Conservation (phyloP, 2,329 filamentous ascomycete genomes). For the Colletotrichum siamense region DNA sequence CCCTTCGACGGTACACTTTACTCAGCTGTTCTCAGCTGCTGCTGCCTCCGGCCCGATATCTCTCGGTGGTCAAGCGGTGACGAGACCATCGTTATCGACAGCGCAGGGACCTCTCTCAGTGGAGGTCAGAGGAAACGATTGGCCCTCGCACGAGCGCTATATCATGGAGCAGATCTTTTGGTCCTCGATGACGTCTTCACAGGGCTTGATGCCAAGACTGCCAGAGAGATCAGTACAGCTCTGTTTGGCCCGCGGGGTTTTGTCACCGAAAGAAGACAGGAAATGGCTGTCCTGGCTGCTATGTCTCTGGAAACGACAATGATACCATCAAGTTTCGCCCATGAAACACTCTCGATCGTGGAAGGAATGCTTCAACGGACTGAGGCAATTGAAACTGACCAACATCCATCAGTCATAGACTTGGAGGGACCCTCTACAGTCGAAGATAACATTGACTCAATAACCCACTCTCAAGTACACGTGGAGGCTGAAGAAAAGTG, state of each 20-base stretch:
- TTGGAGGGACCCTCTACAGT: background rate
- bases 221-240: background rate
- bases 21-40: background rate
- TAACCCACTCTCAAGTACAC: rapidly evolving
- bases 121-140: background rate
- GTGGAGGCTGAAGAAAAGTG: background rate
- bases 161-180: background rate
- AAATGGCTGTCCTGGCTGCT: background rate
- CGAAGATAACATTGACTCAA: background rate
- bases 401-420: background rate
- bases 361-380: background rate
- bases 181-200: background rate
- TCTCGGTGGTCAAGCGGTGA: background rate
- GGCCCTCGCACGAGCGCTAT: background rate
- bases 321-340: background rate
- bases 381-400: background rate
- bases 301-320: background rate
- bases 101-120: background rate
- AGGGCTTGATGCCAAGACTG: background rate
- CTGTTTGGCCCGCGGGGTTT: background rate
- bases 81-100: background rate
- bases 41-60: background rate
- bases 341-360: background rate
- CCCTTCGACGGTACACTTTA: background rate
- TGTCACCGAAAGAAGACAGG: background rate